Evolutionary conservation across 352 stramenopile species (phyloP).

Genomic region (Pythium dissotocum): DNA sequence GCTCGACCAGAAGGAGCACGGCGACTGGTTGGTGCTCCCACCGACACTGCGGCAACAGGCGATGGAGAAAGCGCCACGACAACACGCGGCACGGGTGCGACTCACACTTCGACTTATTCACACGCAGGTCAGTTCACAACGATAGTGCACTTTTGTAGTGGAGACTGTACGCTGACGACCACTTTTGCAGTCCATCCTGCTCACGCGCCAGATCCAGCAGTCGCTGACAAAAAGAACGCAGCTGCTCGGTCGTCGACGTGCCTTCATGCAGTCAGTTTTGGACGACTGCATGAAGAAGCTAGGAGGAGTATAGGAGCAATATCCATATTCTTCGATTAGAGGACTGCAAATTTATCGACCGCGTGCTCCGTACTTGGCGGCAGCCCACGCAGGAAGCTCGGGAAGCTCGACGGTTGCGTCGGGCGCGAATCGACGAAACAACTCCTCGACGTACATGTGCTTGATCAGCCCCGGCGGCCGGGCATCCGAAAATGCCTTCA

Average conservation of each 20-base stretch:
- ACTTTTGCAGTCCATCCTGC: conserved; percentile 44
- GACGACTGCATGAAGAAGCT: conserved; percentile 23
- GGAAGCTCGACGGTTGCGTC: conserved; percentile 50
- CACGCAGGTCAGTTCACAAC: conserved; percentile 43
- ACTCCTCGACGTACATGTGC: conserved; percentile 79
- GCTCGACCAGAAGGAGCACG: conserved; percentile 62
- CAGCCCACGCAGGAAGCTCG: conserved; percentile 60
- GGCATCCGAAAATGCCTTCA: conserved; percentile 63
- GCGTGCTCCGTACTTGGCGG: conserved; percentile 61
- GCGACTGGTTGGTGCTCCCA: conserved; percentile 54
- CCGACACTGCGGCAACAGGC: conserved; percentile 64
- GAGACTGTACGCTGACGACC: not conserved
- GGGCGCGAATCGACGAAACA: conserved; percentile 52
- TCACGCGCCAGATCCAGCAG: conserved; percentile 54
- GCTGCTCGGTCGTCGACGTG: conserved; percentile 29
- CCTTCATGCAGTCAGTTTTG: conserved; percentile 42
- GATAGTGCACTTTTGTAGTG: not conserved
- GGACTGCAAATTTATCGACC: not conserved
- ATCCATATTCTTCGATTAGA: not conserved
- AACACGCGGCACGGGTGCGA: conserved; percentile 40
- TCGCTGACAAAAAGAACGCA: conserved; percentile 36
- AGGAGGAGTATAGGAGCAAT: not conserved
- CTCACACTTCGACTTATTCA: conserved; percentile 46
- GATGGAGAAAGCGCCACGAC: conserved; percentile 41
- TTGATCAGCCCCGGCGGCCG: conserved; percentile 79